Evolutionary conservation across 257 asterid genomes (phyloP).

Genomic region (Przewalskia tangutica): DNA sequence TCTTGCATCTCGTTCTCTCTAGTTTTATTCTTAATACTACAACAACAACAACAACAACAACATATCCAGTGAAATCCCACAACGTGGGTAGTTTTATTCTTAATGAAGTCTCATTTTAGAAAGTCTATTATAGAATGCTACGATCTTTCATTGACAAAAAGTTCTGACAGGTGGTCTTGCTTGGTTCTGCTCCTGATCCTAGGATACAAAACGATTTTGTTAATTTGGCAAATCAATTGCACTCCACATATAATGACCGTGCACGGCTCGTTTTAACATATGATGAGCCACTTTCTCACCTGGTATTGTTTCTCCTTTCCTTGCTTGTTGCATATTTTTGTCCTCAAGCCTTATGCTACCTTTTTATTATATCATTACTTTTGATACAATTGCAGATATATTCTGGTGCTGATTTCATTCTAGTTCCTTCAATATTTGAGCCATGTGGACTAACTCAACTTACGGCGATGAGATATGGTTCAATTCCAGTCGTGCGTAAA

Average conservation of each 20-base stretch:
- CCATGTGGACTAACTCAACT: constrained; percentile 99
- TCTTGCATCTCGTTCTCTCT: not conserved
- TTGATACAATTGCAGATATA: constrained; percentile 57
- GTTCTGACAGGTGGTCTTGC: constrained; percentile 65
- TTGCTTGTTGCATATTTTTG: constrained; percentile 4
- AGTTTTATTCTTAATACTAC: too few relatives aligned
- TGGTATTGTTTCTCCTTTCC: constrained; percentile 39
- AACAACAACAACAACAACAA: too few relatives aligned
- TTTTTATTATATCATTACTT: constrained; percentile 5
- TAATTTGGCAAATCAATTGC: constrained; percentile 79
- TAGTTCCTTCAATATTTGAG: constrained; percentile 96
- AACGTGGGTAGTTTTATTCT: too few relatives aligned
- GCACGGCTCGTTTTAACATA: constrained; percentile 85
- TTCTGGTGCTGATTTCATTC: constrained; percentile 92
- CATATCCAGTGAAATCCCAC: too few relatives aligned
- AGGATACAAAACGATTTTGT: constrained; percentile 85
- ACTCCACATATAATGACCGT: constrained; percentile 53
- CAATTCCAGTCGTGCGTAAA: constrained; percentile 92
- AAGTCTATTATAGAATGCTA: constrained; percentile 1
- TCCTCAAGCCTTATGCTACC: not conserved
- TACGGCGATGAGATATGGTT: constrained; percentile 96
- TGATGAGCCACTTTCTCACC: constrained; percentile 98
- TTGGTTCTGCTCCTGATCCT: constrained; percentile 98
- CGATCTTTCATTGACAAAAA: constrained; percentile 16
- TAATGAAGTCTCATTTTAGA: not conserved